These are phyloP conservation scores for Acanthamoeba lenticulata DNA, from an alignment of 208 protist species.

Conservation along the genomic window DNA sequence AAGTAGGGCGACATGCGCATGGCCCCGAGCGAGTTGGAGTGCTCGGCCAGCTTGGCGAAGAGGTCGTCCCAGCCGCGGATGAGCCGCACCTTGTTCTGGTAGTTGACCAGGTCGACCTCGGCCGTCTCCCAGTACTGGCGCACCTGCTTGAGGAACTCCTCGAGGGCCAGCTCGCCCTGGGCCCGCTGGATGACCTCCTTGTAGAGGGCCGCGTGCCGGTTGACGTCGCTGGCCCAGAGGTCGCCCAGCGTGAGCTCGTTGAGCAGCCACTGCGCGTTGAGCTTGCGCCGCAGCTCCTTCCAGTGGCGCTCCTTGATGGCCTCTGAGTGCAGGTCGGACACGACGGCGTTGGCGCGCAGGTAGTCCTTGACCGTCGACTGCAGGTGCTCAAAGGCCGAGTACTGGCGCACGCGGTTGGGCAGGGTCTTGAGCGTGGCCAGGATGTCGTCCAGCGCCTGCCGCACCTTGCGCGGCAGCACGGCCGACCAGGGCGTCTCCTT, in stretches of 20 bases:
- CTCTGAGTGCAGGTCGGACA: slow-evolving; percentile 74
- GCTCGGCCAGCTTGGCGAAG: slow-evolving; percentile 94
- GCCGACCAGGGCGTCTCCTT: slow-evolving; percentile 94
- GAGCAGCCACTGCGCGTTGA: slow-evolving; percentile 92
- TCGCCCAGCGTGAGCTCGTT: slow-evolving; percentile 92
- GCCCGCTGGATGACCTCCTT: slow-evolving; percentile 87
- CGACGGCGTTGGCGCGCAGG: slow-evolving; percentile 74
- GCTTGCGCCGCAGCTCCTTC: slow-evolving; percentile 89
- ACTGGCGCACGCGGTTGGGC: slow-evolving; percentile 85
- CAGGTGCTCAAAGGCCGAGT: slow-evolving; percentile 85
- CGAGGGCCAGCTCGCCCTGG: slow-evolving; percentile 92
- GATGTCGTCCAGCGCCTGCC: slow-evolving; percentile 84
- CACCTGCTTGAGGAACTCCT: slow-evolving; percentile 91
- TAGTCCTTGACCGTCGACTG: slow-evolving; percentile 78
- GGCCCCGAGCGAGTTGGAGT: slow-evolving; percentile 93
- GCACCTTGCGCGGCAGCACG: slow-evolving; percentile 90
- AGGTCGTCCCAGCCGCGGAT: slow-evolving; percentile 98
- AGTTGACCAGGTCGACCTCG: slow-evolving; percentile 94
- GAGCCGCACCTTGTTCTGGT: slow-evolving; percentile 95
- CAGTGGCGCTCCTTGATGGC: slow-evolving; percentile 95
- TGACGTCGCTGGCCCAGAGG: slow-evolving; percentile 94
- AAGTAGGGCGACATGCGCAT: slow-evolving; percentile 98
- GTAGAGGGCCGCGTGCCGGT: slow-evolving; percentile 78
- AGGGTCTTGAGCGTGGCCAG: slow-evolving; percentile 73
- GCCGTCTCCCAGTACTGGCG: slow-evolving; percentile 93